A percentile compares a stretch with the other conserved stretches of the same genome.
These are phyloP conservation scores for Leavenworthia alabamica DNA, from an alignment of 345 rosid genomes.

Conservation along the genomic window DNA sequence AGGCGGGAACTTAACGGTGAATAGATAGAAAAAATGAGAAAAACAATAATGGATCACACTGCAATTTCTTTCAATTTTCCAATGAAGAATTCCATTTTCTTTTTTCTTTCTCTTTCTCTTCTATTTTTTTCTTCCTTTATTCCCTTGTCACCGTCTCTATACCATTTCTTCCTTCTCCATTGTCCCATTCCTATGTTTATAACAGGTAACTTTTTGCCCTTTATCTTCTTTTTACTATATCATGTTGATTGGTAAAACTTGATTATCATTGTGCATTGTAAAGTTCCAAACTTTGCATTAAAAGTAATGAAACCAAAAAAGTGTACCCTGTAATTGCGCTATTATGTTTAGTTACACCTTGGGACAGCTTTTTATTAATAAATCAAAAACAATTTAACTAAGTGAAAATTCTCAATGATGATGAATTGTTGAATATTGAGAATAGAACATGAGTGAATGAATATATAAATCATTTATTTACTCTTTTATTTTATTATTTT, in stretches of 20 bases:
- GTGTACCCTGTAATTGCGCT: constrained; percentile 53
- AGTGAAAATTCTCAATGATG: constrained; percentile 29
- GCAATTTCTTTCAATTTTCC: constrained; percentile 12
- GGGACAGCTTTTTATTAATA: constrained; percentile 22
- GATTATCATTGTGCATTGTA: neutral
- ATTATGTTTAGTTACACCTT: constrained; percentile 13
- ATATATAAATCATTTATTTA: constrained; percentile 29
- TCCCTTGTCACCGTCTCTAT: neutral
- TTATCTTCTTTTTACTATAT: neutral
- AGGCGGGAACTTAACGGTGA: constrained; percentile 44
- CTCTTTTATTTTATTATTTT: constrained; percentile 24
- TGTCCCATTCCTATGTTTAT: neutral
- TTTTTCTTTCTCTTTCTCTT: constrained; percentile 1
- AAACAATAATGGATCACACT: constrained; percentile 22
- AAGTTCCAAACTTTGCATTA: constrained; percentile 13
- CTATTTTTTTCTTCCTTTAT: constrained; percentile 1
- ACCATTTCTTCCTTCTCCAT: constrained; percentile 5
- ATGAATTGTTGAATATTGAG: constrained; percentile 39
- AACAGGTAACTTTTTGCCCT: neutral
- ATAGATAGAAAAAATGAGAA: neutral
- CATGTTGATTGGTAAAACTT: neutral
- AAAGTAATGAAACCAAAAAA: constrained; percentile 6
- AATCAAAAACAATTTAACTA: no score
- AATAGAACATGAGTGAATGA: constrained; percentile 28
- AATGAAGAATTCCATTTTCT: constrained; percentile 30